phyloP scores from a whole-genome alignment of 345 rosid genomes.

The Pistacia integerrima region DNA sequence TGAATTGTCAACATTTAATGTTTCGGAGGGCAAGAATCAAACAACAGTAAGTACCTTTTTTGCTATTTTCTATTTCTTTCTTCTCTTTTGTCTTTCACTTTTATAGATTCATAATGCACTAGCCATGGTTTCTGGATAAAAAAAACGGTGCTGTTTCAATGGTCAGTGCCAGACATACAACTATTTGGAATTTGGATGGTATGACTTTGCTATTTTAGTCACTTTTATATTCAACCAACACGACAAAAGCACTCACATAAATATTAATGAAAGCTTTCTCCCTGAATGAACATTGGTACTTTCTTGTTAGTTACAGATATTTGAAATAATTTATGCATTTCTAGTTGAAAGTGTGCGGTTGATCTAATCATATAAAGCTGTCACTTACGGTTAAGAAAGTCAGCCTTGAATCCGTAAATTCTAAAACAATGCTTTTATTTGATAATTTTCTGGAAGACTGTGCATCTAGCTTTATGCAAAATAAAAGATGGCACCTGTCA shows the following conservation, averaged over 20 bases:
- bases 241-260: not conserved
- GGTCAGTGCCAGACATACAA: slow-evolving; percentile 6
- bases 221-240: not conserved
- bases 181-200: slow-evolving; percentile 12
- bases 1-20: slow-evolving; percentile 55
- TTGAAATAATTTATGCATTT: not conserved
- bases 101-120: not conserved
- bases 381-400: not conserved
- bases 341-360: not conserved
- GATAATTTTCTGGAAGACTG: not conserved
- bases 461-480: not conserved
- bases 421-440: not conserved
- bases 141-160: not conserved
- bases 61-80: not conserved
- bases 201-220: not conserved
- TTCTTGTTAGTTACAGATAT: not conserved
- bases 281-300: not conserved
- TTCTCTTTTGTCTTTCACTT: not conserved
- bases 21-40: slow-evolving; percentile 57
- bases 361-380: not conserved
- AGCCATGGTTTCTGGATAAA: not conserved
- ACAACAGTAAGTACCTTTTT: slow-evolving; percentile 46
- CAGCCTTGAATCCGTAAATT: not conserved
- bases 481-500: not conserved
- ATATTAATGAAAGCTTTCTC: not conserved